Conservation (phyloP, 495 filamentous ascomycete genomes). For the Rostrohypoxylon terebratum region DNA sequence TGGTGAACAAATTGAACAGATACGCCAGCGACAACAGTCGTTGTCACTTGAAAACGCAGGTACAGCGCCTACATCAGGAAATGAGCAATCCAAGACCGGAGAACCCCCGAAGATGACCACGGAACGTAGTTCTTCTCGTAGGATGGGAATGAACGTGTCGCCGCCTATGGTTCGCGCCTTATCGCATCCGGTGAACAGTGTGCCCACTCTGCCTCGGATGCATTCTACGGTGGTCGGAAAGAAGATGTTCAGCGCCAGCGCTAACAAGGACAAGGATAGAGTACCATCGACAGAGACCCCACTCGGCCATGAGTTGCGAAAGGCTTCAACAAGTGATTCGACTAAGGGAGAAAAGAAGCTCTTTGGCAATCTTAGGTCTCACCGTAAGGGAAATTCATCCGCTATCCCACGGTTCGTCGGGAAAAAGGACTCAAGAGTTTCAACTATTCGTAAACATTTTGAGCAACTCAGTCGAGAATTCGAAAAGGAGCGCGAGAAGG, state of each 20-base stretch:
- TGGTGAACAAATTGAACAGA: conserved; percentile 63
- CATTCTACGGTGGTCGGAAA: conserved; percentile 44
- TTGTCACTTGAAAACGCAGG: conserved; percentile 44
- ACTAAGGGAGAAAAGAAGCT: conserved; percentile 76
- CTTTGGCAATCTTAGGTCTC: conserved; percentile 71
- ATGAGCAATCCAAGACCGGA: conserved; percentile 27
- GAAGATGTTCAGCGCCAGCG: conserved; percentile 36
- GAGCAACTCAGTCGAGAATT: conserved; percentile 97
- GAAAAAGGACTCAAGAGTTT: conserved; percentile 79
- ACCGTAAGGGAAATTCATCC: conserved; percentile 73
- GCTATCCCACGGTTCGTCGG: conserved; percentile 89
- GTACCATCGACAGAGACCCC: conserved; percentile 21
- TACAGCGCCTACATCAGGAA: conserved; percentile 41
- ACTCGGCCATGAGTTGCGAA: conserved; percentile 47
- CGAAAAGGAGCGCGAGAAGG: conserved; percentile 90
- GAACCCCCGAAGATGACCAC: conserved; percentile 31
- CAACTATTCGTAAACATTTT: conserved; percentile 91
- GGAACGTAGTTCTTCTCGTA: conserved; percentile 59
- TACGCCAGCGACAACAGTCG: conserved; percentile 58
- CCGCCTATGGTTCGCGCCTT: conserved; percentile 77
- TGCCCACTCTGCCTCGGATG: conserved; percentile 43
- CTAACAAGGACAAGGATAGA: conserved; percentile 52
- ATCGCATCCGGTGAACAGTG: conserved; percentile 68
- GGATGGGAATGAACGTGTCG: conserved; percentile 61
- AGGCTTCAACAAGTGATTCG: conserved; percentile 45